A percentile compares a stretch with the other conserved stretches of the same genome.
Conservation (phyloP, 139 green algal species). For the Volvox reticuliferus region DNA sequence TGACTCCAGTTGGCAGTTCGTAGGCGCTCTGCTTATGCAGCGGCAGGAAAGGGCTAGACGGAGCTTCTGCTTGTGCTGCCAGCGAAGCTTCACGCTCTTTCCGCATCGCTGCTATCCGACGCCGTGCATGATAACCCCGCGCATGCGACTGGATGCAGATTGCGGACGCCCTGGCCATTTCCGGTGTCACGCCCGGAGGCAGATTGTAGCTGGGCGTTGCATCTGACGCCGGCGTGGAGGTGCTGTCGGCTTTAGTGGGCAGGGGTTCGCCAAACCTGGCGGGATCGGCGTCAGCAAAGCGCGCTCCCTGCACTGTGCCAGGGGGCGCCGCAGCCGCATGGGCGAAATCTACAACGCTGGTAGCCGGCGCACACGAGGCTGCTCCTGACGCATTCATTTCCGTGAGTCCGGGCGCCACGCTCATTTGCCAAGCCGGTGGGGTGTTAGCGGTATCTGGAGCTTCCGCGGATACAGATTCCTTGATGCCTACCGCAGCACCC, state of each 20-base stretch:
- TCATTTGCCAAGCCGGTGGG: no score
- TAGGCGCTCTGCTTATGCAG: neutral
- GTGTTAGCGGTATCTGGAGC: neutral
- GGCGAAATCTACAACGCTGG: neutral
- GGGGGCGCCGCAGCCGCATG: neutral
- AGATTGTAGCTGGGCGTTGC: conserved; percentile 1
- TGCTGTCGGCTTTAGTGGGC: neutral
- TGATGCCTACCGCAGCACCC: neutral
- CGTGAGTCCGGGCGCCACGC: no score
- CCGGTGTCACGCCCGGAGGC: conserved; percentile 4
- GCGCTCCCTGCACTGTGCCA: neutral
- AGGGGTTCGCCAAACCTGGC: neutral
- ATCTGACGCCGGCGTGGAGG: neutral
- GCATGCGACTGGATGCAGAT: conserved; percentile 9
- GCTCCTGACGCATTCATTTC: no score
- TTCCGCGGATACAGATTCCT: neutral
- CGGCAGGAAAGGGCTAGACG: neutral
- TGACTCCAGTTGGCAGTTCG: neutral
- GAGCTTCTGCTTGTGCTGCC: neutral
- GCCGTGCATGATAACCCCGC: neutral
- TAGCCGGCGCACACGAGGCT: neutral
- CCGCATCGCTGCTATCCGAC: neutral
- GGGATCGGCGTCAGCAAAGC: neutral
- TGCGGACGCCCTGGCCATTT: neutral
- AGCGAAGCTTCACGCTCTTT: neutral